Evolutionary conservation across 1,284 basidiomycete genomes (phyloP).

Genomic region (Singerocomus inundabilis): DNA sequence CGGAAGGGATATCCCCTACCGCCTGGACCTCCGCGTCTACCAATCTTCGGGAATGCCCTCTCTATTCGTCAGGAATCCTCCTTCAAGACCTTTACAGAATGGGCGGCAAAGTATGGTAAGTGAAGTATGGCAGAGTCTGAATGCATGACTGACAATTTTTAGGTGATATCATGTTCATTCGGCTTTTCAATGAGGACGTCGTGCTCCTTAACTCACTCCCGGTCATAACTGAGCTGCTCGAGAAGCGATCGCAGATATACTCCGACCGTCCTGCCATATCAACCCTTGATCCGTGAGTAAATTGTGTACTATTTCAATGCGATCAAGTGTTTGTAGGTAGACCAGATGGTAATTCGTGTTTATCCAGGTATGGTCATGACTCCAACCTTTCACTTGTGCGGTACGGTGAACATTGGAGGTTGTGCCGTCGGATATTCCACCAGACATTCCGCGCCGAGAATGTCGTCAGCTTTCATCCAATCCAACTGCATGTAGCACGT

Average conservation of each 20-base stretch:
- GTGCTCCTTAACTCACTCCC: constrained; percentile 19
- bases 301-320: neutral
- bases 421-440: constrained; percentile 19
- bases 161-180: constrained; percentile 25
- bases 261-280: constrained; percentile 24
- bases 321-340: no score
- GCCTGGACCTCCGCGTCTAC: neutral
- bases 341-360: neutral
- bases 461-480: constrained; percentile 4
- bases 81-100: constrained; percentile 20
- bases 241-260: constrained; percentile 23
- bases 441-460: neutral
- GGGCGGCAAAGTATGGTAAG: constrained; percentile 22
- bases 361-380: constrained; percentile 18
- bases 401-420: constrained; percentile 19
- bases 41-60: constrained; percentile 16
- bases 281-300: constrained; percentile 16
- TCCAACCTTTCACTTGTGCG: constrained; percentile 9
- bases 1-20: no score
- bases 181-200: constrained; percentile 21
- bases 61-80: constrained; percentile 14
- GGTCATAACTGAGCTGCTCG: constrained; percentile 16
- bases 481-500: constrained; percentile 20
- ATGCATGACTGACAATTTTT: neutral
- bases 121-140: neutral